Base-by-base conservation (phyloP, 2,329 filamentous ascomycete genomes). In the Gaeumannomyces sp. region DNA sequence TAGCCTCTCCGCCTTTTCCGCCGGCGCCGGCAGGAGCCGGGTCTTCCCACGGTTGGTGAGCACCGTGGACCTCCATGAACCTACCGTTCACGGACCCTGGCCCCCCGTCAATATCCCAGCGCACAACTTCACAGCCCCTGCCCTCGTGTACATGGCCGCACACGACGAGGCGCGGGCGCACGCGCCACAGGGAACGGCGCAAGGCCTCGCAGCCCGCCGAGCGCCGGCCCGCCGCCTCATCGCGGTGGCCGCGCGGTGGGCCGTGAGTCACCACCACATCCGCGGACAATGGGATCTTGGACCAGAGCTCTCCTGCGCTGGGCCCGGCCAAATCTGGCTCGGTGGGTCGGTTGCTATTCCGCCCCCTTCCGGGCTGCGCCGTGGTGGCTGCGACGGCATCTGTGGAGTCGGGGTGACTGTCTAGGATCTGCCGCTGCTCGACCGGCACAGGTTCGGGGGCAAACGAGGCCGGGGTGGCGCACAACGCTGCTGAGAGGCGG, bases 101-200 rank as follows among this genome's bases (percentile, higher is more conserved):
- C 65, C 71, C 69, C 45, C 72, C 71, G 1, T 69, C 72, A 33
- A 83, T 72, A 66, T 83, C 79, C 90, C 90, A 93, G 28, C 73
- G 74, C 38, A 93, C 80, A 31, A 85, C 77, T 70, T 88, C 81
- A 13, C 80, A 85, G 16, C 89, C 90, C 68, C 90, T 79, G 4
- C 82, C 87, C 67, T 86, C 84, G 73, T 93, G 89, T 35, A 91
- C 83, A 73, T 93, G 90, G 0, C 90, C 90, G 71, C 87, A 92
- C 25, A 93, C 79, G 27, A 85, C 84, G 61, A 93, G 76, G 64
- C 79, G 78, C 6, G 90, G 90, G 56, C 87, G 80, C 3, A 89
- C 82, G 7, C 82, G 77, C 80, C 83, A 85, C 29, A 92, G 76
- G 0, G 82, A 80, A 63, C 78, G 76, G 11, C 82, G 76, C 19